These are phyloP conservation scores for Aspergillus sp. DNA, from an alignment of 2,329 filamentous ascomycete genomes.

Conservation along the genomic window DNA sequence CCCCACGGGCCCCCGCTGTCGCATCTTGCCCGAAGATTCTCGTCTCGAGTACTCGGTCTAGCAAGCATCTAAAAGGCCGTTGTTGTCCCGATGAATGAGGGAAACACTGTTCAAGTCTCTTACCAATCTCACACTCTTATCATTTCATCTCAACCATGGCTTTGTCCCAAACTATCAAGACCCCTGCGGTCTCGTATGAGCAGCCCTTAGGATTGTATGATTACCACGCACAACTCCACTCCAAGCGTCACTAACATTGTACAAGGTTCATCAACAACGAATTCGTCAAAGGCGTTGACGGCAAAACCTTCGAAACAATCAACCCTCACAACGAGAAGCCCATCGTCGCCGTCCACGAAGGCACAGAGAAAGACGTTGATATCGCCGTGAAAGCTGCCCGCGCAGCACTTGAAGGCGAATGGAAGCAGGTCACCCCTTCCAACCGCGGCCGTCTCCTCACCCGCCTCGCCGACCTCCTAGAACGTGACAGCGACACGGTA, in stretches of 20 bases:
- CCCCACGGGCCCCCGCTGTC: too few relatives aligned
- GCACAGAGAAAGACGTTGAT: constrained; percentile 33
- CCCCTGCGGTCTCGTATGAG: background rate
- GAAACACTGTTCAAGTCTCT: too few relatives aligned
- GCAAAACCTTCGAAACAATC: constrained; percentile 34
- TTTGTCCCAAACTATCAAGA: constrained; percentile 6
- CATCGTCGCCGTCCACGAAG: constrained; percentile 31
- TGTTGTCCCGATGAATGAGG: background rate
- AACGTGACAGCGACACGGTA: constrained; percentile 24
- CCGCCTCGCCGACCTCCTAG: constrained; percentile 28
- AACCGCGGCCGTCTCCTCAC: constrained; percentile 24
- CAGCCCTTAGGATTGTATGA: constrained; percentile 1
- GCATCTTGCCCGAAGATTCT: background rate
- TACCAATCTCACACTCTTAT: background rate
- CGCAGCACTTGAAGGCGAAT: constrained; percentile 27
- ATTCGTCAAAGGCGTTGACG: constrained; percentile 28
- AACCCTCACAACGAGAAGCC: constrained; percentile 33
- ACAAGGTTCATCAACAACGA: constrained; percentile 36
- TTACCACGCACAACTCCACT: too few relatives aligned
- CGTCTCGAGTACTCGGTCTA: background rate
- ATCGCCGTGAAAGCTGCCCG: constrained; percentile 31
- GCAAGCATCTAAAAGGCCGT: background rate
- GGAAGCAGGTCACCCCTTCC: constrained; percentile 24
- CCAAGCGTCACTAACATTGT: background rate
- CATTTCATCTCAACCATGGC: background rate